Evolutionary conservation across 1,284 basidiomycete genomes (phyloP).

Genomic region (Microbotryum saponariae): DNA sequence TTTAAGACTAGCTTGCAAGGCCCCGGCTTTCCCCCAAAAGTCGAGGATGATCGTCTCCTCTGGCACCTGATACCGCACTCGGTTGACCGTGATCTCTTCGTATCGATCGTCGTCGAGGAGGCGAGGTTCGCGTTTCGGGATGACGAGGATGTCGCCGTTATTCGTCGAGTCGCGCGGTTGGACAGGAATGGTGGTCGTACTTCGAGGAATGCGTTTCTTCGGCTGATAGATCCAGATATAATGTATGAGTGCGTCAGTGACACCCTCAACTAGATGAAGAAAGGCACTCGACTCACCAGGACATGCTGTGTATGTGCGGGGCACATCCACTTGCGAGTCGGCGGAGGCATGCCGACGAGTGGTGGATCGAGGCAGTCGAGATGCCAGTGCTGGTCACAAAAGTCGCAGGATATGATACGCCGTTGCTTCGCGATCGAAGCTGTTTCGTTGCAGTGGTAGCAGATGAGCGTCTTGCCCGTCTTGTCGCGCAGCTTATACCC

Average conservation of each 20-base stretch:
- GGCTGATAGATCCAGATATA: slow-evolving; percentile 47
- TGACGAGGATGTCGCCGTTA: slow-evolving; percentile 85
- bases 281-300: slow-evolving; percentile 40
- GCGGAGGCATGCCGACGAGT: slow-evolving; percentile 71
- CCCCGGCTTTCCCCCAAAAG: slow-evolving; percentile 76
- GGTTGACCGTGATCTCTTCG: slow-evolving; percentile 47
- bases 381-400: slow-evolving; percentile 92
- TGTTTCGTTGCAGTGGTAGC: slow-evolving; percentile 50
- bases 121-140: slow-evolving; percentile 55
- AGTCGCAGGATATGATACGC: slow-evolving; percentile 84
- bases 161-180: slow-evolving; percentile 63
- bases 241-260: slow-evolving; percentile 26
- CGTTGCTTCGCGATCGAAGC: slow-evolving; percentile 38
- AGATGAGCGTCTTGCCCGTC: slow-evolving; percentile 71
- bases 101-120: slow-evolving; percentile 36
- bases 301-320: slow-evolving; percentile 84
- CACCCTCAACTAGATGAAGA: slow-evolving; percentile 14
- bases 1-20: too few species aligned
- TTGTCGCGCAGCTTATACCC: slow-evolving; percentile 77
- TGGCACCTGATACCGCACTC: slow-evolving; percentile 83
- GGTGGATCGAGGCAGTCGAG: slow-evolving; percentile 93
- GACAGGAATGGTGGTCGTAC: slow-evolving; percentile 60
- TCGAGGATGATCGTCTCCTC: slow-evolving; percentile 85
- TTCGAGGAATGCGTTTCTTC: slow-evolving; percentile 65
- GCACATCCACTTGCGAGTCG: slow-evolving; percentile 96